A percentile compares a stretch with the other conserved stretches of the same genome.
These are phyloP conservation scores for Dianthus caryophyllus DNA, from an alignment of 148 eudicot species.

Conservation along the genomic window DNA sequence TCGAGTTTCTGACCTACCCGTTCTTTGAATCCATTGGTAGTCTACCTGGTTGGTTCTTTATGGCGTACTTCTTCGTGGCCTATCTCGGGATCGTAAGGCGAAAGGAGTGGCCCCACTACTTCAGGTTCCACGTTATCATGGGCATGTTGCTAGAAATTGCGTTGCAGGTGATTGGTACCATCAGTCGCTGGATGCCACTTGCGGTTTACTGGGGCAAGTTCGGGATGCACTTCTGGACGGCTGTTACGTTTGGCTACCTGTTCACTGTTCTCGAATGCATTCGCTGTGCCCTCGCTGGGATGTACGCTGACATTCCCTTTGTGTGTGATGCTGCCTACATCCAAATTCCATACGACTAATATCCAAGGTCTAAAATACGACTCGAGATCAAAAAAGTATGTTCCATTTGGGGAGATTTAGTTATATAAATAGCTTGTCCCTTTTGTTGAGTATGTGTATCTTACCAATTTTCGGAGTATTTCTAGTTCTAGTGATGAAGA, in stretches of 20 bases:
- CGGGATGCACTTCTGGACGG: slow-evolving; percentile 84
- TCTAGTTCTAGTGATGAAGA: not conserved
- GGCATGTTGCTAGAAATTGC: slow-evolving; percentile 81
- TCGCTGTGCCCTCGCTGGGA: slow-evolving; percentile 67
- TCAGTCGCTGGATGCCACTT: slow-evolving; percentile 68
- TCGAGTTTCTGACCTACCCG: slow-evolving; percentile 62
- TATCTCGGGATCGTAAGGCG: slow-evolving; percentile 74
- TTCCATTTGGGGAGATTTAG: not conserved
- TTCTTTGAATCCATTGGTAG: slow-evolving; percentile 51
- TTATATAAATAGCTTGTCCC: not conserved
- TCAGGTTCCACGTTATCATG: slow-evolving; percentile 79
- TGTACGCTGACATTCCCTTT: slow-evolving; percentile 81
- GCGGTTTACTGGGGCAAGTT: slow-evolving; percentile 71
- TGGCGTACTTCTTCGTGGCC: slow-evolving; percentile 66
- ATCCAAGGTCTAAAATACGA: not conserved
- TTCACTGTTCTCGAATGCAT: slow-evolving; percentile 66
- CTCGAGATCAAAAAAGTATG: not conserved
- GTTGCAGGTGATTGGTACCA: slow-evolving; percentile 57
- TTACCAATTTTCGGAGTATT: slow-evolving; percentile 6
- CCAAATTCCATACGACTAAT: slow-evolving; percentile 38
- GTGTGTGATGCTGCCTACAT: slow-evolving; percentile 81
- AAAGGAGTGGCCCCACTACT: slow-evolving; percentile 93
- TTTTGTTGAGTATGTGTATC: not conserved
- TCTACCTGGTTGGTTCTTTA: slow-evolving; percentile 66
- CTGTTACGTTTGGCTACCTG: slow-evolving; percentile 49